Evolutionary conservation across 805 yeast genomes (phyloP).

Genomic region (Nakazawaea anatomiae): DNA sequence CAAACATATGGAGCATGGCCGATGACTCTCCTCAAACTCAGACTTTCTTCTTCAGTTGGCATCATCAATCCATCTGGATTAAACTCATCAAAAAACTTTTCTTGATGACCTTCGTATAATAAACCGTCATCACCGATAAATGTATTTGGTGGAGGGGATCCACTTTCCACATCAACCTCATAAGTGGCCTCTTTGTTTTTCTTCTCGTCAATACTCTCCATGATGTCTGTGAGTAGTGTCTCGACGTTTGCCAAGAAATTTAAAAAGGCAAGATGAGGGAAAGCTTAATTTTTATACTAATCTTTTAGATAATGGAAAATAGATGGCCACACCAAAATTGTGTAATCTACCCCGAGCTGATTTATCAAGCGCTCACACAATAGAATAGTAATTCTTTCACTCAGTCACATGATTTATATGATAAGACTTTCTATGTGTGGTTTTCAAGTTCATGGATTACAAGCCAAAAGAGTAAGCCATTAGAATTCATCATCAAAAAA

Average conservation of each 20-base stretch:
- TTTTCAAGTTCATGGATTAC: too few species aligned
- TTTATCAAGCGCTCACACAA: too few species aligned
- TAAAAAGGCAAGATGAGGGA: neutral
- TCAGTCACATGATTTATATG: too few species aligned
- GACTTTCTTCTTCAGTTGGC: constrained; percentile 24
- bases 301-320: neutral
- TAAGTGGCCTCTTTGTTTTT: neutral
- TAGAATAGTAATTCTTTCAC: too few species aligned
- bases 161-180: neutral
- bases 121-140: constrained; percentile 9
- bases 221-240: neutral
- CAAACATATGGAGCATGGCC: constrained; percentile 44
- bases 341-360: too few species aligned
- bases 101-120: constrained; percentile 6
- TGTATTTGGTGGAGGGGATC: neutral
- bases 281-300: neutral
- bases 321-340: too few species aligned
- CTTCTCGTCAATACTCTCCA: neutral
- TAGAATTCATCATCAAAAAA: too few species aligned
- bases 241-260: neutral
- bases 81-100: constrained; percentile 21
- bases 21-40: constrained; percentile 27
- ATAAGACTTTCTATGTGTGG: too few species aligned
- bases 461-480: too few species aligned
- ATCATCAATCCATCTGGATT: constrained; percentile 22